These are phyloP conservation scores for Talaromyces nanjingensis DNA, from an alignment of 495 filamentous ascomycete genomes.

Conservation along the genomic window DNA sequence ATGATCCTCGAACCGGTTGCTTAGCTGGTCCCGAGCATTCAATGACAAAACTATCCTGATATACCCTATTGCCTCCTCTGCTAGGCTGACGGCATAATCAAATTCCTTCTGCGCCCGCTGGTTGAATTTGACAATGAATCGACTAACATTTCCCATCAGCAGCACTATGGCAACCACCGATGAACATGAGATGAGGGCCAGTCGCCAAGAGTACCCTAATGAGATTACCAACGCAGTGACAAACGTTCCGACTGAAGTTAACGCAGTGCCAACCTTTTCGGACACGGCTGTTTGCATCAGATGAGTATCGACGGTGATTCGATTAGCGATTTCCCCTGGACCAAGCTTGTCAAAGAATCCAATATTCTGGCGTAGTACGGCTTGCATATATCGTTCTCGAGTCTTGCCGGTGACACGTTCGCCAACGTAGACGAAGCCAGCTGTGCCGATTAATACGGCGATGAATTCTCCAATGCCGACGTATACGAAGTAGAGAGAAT, in stretches of 20 bases:
- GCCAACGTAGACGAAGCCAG: constrained; percentile 5
- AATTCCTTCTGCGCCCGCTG: neutral
- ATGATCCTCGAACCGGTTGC: constrained; percentile 9
- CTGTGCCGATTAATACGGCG: neutral
- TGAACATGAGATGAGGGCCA: constrained; percentile 18
- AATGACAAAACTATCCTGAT: constrained; percentile 14
- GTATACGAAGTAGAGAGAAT: constrained; percentile 9
- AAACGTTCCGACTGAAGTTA: constrained; percentile 22
- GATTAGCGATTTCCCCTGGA: constrained; percentile 8
- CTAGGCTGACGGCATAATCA: constrained; percentile 41
- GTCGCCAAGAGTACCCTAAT: constrained; percentile 26
- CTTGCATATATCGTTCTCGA: constrained; percentile 2
- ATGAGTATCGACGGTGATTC: constrained; percentile 13
- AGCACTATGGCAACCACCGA: constrained; percentile 11
- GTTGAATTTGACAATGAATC: neutral
- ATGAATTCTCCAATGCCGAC: constrained; percentile 9
- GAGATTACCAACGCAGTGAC: constrained; percentile 25
- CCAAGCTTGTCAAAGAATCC: constrained; percentile 11
- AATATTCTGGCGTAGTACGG: constrained; percentile 11
- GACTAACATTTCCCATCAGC: neutral
- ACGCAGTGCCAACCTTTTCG: constrained; percentile 23
- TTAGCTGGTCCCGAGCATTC: constrained; percentile 7
- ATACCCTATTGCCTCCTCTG: constrained; percentile 14
- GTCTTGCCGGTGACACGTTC: constrained; percentile 6
- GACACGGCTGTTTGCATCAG: constrained; percentile 26